A percentile compares a stretch with the other conserved stretches of the same genome.
Evolutionary conservation across 176 grass and related monocot genomes (phyloP).

Genomic region (Cenchrus fungigraminus): DNA sequence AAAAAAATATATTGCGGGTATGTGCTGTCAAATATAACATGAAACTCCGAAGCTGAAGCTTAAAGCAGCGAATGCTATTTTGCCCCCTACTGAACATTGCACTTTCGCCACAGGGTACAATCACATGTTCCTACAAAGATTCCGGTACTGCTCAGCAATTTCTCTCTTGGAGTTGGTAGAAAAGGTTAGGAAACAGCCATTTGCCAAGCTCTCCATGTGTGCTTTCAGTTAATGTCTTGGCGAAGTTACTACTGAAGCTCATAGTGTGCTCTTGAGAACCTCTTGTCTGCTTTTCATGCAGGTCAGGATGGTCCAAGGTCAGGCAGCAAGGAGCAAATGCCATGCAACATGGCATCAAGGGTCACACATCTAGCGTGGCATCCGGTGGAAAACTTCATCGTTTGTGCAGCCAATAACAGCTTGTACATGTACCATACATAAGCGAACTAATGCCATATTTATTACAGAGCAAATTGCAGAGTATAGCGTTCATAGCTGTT

Average conservation of each 20-base stretch:
- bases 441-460: not conserved
- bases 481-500: not conserved
- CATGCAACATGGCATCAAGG: constrained; percentile 60
- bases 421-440: constrained; percentile 78
- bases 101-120: constrained; percentile 35
- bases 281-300: not conserved
- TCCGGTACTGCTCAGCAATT: constrained; percentile 21
- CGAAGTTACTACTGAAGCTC: not conserved
- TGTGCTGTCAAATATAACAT: not conserved
- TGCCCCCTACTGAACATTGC: not conserved
- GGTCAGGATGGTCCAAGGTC: constrained; percentile 33
- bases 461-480: not conserved
- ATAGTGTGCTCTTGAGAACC: not conserved
- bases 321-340: constrained; percentile 30
- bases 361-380: constrained; percentile 73
- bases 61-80: not conserved
- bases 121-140: not conserved
- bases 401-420: constrained; percentile 66
- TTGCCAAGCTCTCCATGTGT: not conserved
- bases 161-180: constrained; percentile 28
- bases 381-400: constrained; percentile 57
- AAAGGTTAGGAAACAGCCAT: constrained; percentile 28
- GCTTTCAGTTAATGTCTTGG: not conserved
- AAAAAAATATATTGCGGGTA: not conserved
- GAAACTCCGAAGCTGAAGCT: not conserved